Evolutionary conservation across 306 rosid species (phyloP).

Genomic region (Hippophae rhamnoides): DNA sequence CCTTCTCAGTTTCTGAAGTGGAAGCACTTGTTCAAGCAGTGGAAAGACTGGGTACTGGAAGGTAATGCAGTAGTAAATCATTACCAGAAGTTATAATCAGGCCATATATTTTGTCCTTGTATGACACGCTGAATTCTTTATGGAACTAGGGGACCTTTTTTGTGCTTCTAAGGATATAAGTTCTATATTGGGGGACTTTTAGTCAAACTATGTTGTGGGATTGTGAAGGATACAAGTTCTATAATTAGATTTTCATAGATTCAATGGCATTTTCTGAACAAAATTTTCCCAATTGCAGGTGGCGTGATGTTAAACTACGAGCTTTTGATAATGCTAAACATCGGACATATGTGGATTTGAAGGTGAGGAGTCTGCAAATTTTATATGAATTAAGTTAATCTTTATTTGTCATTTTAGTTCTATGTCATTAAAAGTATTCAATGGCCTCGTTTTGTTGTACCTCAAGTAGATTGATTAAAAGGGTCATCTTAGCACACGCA

Average conservation of each 20-base stretch:
- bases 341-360: conserved; percentile 85
- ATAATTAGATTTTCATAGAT: not conserved
- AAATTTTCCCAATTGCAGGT: conserved; percentile 34
- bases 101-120: not conserved
- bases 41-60: conserved; percentile 93
- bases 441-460: no score
- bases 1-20: conserved; percentile 85
- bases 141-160: no score
- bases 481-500: conserved; percentile 24
- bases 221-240: not conserved
- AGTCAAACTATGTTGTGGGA: no score
- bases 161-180: no score
- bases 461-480: not conserved
- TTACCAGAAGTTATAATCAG: not conserved
- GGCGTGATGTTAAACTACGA: conserved; percentile 85
- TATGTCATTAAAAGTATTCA: not conserved
- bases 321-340: conserved; percentile 85
- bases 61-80: conserved; percentile 29
- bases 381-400: not conserved
- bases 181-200: no score
- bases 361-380: conserved; percentile 31
- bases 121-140: not conserved
- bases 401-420: not conserved
- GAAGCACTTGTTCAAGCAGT: conserved; percentile 92
- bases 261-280: not conserved